Evolutionary conservation across 805 yeast genomes (phyloP), one percentile per base, ranked within the genome.

Genomic region (Saccharomycopsis lassenensis): DNA sequence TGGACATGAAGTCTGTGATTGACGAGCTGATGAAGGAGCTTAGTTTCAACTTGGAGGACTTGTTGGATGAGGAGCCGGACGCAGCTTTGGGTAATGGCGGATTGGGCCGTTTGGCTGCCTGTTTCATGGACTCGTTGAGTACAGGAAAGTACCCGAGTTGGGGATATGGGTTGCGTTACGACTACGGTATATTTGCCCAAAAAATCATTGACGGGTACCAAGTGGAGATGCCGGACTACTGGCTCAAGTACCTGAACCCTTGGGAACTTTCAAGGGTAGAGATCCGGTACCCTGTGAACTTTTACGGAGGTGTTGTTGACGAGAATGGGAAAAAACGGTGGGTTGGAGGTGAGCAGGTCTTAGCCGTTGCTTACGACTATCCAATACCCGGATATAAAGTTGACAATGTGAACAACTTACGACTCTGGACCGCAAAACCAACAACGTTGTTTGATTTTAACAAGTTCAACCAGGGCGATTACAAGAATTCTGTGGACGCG

Each of bases 61-160:
- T 86, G 20, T 63, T 87, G 48, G 75, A 76, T 34, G 75, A 81
- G 51, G 96, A 86, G 59, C 91, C 93, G 0, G 96, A 86, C 58
- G 95, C 95, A 7, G 95, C 86, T 18, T 68, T 86, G 37, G 96
- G 96, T 51, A 87, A 87, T 52, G 96, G 96, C 54, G 96, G 96
- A 46, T 64, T 86, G 39, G 96, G 96, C 45, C 74, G 96, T 55
- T 66, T 86, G 52, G 95, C 95, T 16, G 95, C 95, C 15, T 87
- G 95, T 59, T 86, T 85, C 54, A 73, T 86, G 32, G 95, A 87
- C 60, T 84, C 95, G 1, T 62, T 86, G 55, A 74, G 91, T 24
- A 76, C 94, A 4, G 79, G 82, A 46, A 77, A 82, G 57, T 83
- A 82, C 56, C 85, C 93, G 12, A 94, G 94, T 35, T 86, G 96